Base-by-base conservation (phyloP, 148 eudicot species). In the Rhododendron vialii region DNA sequence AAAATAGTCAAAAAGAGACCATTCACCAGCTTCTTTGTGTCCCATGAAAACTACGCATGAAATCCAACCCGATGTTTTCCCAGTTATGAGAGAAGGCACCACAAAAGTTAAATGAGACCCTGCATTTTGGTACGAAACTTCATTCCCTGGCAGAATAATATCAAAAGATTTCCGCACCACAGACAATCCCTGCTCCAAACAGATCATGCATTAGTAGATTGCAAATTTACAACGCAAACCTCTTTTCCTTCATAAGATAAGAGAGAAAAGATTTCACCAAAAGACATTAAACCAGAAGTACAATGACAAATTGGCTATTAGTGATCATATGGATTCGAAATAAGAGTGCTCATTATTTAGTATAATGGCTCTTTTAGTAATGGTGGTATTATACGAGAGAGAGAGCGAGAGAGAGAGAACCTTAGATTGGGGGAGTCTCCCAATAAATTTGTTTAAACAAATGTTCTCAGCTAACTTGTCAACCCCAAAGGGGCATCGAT, bases 51-150 rank as follows among this genome's bases (percentile, higher is more conserved):
- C 57, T 17, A 30, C n/a, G 38, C 83, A 80, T 28, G 28, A 14
- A 50, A 80, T 50, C 63, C 38, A 80, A 33, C 83, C 63, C 18
- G 6, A 20, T 80, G 55, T 50, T 17, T 80, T 80, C 83, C 9
- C 11, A 80, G 33, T 33, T 15, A 28, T 4, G 7, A 77, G 80
- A 41, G 80, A 35, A 50, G 83, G 65, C 63, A 28, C 65, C 63
- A 51, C 22, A 33, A 80, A 80, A 51, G 65, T 13, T 80, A 80
- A 28, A 51, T 22, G 5, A 15, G 63, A 51, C 53, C 63, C 83
- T 53, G 24, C 9, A 80, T 36, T 80, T 24, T 80, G 83, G 41
- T 80, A 80, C 12, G 63, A 65, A 80, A 80, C 61, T 63, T 80
- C 43, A 30, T 4, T 20, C 10, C 83, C 83, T 13, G 61, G 43